Base-by-base conservation (phyloP, 768 basidiomycete species). In the Leccinum aurantiacum region DNA sequence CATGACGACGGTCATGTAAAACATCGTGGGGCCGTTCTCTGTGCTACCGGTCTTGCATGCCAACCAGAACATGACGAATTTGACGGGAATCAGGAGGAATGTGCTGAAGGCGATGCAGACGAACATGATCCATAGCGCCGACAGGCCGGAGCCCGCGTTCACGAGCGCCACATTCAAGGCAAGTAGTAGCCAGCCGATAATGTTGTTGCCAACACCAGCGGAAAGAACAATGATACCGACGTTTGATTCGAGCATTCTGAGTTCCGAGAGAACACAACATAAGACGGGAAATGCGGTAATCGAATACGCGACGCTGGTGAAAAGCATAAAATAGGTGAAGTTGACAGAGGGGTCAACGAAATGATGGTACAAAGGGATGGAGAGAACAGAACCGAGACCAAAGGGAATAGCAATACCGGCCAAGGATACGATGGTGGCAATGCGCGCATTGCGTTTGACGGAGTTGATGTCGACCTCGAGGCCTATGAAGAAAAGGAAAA, bases 141-240 rank as follows among this genome's bases (percentile, higher is more conserved):
- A 88, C 0, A 94, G 75, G 2, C 93, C 94, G 0, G 86, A 83
- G 3, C 87, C 86, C 0, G 94, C 91, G 61, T 95, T 97, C 53
- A 95, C 94, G 15, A 99, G 83, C 0, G 96, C 95, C 7, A 98
- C 89, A 51, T 89, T 91, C 19, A 99, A 79, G 0, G 96, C 95
- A 13, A 98, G 82, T 1, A 98, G 78, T 0, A 83, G 82, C 96
- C 95, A 97, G 4, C 90, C 92, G 51, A 92, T 77, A 62, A 94
- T 88, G 72, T 92, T 90, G 68, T 91, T 90, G 8, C 88, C 93
- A 3, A 98, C 92, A 11, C 95, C 95, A 0, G 95, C 94, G 2
- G 91, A 91, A 19, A 99, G 83, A 1, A 95, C 95, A 24, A 97
- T 86, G 59, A 97, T 88, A 6, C 95, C 97, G 35, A 99, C 91